Evolutionary conservation across 2,329 filamentous ascomycete genomes (phyloP).

Genomic region (Proliferodiscus dingleyae): DNA sequence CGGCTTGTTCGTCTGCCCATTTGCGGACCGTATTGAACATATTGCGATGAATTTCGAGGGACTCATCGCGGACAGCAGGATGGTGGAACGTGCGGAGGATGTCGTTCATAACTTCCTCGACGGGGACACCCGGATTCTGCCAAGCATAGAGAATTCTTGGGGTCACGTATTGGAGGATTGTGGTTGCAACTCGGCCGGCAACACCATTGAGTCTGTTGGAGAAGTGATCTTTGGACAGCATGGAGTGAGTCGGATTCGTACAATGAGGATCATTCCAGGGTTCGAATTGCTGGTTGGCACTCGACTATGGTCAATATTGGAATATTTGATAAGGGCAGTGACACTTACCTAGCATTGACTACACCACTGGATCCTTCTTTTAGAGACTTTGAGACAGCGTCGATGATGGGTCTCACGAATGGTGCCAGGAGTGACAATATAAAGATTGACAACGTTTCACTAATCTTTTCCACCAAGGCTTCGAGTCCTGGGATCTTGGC

Average conservation of each 20-base stretch:
- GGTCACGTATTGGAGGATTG: constrained; percentile 79
- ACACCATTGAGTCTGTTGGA: constrained; percentile 73
- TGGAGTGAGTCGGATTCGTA: constrained; percentile 75
- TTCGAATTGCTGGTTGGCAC: constrained; percentile 70
- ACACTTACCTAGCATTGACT: constrained; percentile 48
- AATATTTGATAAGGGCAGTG: not conserved
- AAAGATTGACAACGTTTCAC: constrained; percentile 87
- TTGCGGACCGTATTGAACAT: constrained; percentile 85
- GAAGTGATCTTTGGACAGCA: constrained; percentile 82
- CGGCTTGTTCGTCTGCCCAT: constrained; percentile 70
- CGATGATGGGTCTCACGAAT: constrained; percentile 88
- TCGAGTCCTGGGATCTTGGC: constrained; percentile 90
- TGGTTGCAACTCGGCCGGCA: constrained; percentile 67
- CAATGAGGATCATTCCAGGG: constrained; percentile 73
- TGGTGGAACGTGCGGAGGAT: constrained; percentile 85
- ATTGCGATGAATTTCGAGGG: constrained; percentile 71
- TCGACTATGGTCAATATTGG: constrained; percentile 8
- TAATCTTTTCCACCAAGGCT: constrained; percentile 86
- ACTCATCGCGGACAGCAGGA: constrained; percentile 72
- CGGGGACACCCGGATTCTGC: constrained; percentile 79
- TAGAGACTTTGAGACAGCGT: constrained; percentile 74
- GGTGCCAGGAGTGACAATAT: constrained; percentile 86
- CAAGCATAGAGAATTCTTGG: constrained; percentile 89
- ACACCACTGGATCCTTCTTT: constrained; percentile 78
- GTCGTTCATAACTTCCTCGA: constrained; percentile 79